Conservation (phyloP, 768 basidiomycete genomes). For the Rhodotorula toruloides region DNA sequence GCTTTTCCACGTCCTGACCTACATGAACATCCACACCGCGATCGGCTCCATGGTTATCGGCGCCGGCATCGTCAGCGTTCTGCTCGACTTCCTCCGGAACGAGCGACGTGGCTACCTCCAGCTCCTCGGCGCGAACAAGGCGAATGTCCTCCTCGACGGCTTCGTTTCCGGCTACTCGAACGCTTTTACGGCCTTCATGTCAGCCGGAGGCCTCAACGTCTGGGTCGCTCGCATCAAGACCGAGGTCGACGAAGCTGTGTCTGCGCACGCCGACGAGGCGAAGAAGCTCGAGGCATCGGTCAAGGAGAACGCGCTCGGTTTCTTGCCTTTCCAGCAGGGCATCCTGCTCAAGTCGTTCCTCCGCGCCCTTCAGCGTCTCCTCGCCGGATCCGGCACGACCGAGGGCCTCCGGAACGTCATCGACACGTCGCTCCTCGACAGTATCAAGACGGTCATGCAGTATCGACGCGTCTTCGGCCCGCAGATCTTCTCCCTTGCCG, state of each 20-base stretch:
- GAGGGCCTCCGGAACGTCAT: conserved; percentile 92
- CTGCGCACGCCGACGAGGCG: conserved; percentile 54
- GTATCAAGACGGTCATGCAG: conserved; percentile 80
- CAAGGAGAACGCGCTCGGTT: conserved; percentile 46
- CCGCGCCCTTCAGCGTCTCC: conserved; percentile 91
- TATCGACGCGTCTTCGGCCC: conserved; percentile 78
- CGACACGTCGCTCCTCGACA: conserved; percentile 76
- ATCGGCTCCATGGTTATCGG: conserved; percentile 92
- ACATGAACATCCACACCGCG: conserved; percentile 73
- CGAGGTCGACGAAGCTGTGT: conserved; percentile 64
- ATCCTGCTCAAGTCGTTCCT: conserved; percentile 83
- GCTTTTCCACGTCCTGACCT: conserved; percentile 76
- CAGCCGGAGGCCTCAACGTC: conserved; percentile 72
- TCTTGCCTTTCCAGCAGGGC: conserved; percentile 66
- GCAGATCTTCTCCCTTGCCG: conserved; percentile 65
- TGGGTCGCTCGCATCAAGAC: conserved; percentile 81
- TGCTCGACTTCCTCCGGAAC: conserved; percentile 84
- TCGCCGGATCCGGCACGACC: conserved; percentile 88
- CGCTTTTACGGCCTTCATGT: conserved; percentile 79
- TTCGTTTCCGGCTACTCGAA: conserved; percentile 83
- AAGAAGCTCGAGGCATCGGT: conserved; percentile 3
- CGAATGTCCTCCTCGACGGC: conserved; percentile 85
- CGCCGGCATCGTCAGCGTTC: conserved; percentile 79
- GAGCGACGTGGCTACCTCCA: conserved; percentile 57
- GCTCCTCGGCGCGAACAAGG: conserved; percentile 61